Percentiles rank a stretch among this genome's conserved stretches.
These are phyloP conservation scores for Protostelium mycophagum DNA, from an alignment of 78 protist species.

Conservation along the genomic window DNA sequence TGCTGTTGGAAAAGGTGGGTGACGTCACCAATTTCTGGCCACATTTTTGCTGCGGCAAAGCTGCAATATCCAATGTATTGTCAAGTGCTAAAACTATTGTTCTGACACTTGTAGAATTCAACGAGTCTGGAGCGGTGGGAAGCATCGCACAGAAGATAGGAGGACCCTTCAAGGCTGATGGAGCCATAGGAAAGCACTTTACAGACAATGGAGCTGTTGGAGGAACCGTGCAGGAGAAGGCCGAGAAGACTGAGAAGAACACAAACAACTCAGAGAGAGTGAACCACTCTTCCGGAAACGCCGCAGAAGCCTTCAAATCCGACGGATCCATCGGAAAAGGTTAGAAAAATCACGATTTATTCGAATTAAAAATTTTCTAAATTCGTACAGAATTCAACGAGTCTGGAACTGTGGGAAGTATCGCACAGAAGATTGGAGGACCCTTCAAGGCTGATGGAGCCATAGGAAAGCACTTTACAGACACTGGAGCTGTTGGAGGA, in stretches of 20 bases:
- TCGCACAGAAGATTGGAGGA: neutral
- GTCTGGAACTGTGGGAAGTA: neutral
- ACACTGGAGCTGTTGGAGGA: neutral
- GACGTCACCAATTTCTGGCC: neutral
- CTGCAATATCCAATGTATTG: too few species aligned
- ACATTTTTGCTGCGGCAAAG: neutral
- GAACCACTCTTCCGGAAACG: neutral
- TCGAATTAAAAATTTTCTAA: too few species aligned
- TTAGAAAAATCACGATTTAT: neutral
- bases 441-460: neutral
- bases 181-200: neutral
- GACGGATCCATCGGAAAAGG: neutral
- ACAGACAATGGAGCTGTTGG: neutral
- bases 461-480: neutral
- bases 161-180: neutral
- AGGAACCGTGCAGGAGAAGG: neutral
- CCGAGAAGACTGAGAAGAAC: neutral
- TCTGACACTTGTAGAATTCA: neutral
- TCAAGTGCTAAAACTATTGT: too few species aligned
- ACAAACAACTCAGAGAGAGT: neutral
- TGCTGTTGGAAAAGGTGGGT: neutral
- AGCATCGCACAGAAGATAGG: neutral
- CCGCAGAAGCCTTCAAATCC: neutral
- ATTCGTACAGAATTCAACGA: neutral
- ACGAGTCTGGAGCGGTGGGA: neutral